These are phyloP conservation scores for Arachnomyces sp. DNA, from an alignment of 2,329 filamentous ascomycete species.

Conservation along the genomic window DNA sequence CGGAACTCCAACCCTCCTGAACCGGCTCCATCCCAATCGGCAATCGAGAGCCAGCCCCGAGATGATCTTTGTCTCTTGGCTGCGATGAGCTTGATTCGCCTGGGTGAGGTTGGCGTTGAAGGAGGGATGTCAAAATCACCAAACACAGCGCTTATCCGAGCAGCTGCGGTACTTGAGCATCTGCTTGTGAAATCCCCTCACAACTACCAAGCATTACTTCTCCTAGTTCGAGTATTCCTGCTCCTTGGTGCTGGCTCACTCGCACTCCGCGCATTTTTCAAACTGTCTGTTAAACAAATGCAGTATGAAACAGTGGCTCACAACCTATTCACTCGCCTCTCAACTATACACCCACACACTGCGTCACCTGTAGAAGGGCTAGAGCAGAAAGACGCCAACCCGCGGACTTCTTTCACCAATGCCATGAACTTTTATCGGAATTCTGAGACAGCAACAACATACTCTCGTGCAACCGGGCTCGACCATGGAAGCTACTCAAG, in stretches of 20 bases:
- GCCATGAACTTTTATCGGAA: slow-evolving; percentile 35
- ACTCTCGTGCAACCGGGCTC: slow-evolving; percentile 30
- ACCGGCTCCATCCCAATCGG: slow-evolving; percentile 21
- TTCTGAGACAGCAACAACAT: slow-evolving; percentile 29
- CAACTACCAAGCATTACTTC: slow-evolving; percentile 38
- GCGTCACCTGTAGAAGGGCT: slow-evolving; percentile 31
- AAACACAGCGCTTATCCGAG: slow-evolving; percentile 22
- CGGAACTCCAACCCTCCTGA: slow-evolving; percentile 16
- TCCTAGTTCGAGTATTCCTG: slow-evolving; percentile 37
- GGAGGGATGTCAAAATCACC: slow-evolving; percentile 15
- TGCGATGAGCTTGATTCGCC: slow-evolving; percentile 32
- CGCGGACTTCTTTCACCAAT: slow-evolving; percentile 31
- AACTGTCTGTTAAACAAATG: slow-evolving; percentile 41
- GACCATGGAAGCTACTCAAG: slow-evolving; percentile 37
- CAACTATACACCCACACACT: slow-evolving; percentile 38
- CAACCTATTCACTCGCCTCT: slow-evolving; percentile 39
- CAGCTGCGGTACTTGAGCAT: slow-evolving; percentile 31
- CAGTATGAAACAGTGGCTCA: slow-evolving; percentile 42
- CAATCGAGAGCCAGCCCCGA: slow-evolving; percentile 35
- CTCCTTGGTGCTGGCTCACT: slow-evolving; percentile 38
- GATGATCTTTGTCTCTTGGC: slow-evolving; percentile 38
- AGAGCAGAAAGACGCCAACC: slow-evolving; percentile 35
- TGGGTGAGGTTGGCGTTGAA: slow-evolving; percentile 16
- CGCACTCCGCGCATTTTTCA: slow-evolving; percentile 37
- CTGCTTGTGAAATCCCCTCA: slow-evolving; percentile 36